Evolutionary conservation across 192 early-diverging fungal genomes (phyloP), one percentile per base, ranked within the genome.

Genomic region (Rhizoclosmatium globosum): DNA sequence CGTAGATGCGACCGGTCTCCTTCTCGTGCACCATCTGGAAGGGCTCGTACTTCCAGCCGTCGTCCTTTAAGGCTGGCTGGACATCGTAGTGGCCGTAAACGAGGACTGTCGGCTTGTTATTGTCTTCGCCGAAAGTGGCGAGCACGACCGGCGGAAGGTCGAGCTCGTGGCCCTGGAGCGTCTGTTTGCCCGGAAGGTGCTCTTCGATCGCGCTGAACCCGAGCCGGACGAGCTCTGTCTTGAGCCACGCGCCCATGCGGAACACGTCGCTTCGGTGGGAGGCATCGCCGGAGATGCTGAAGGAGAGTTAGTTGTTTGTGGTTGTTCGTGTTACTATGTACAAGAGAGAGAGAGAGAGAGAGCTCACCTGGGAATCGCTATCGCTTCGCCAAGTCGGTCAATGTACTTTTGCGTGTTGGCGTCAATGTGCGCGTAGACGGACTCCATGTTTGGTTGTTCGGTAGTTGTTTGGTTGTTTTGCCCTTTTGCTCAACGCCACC

Each of bases 51-150:
- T 86, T 91, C 98, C 98, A 99, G 3, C 96, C 78, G 23, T 79
- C 78, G 21, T 71, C 70, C 71, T 79, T 83, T 53, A 76, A 46
- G 15, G 76, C 94, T 56, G 98, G 98, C 88, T 99, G 98, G 56
- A 99, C 97, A 82, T 99, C 97, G 86, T 98, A 98, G 86, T 99
- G 97, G 19, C 97, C 87, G 47, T 79, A 74, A n/a, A 99, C 95
- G 48, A 96, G 88, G 67, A 98, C 92, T 23, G 96, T 99, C 90
- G 96, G 96, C 92, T 99, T 99, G 80, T 74, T 86, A 44, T 95
- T 91, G 82, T 97, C 94, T 74, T 89, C 91, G 69, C 98, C 98
- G 79, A 96, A 96, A 79, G 91, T 91, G 21, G 92, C 96, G 74
- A 99, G 90, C 45, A 99, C 91, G 76, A 99, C 90, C 47, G 96